phyloP scores from a whole-genome alignment of 2,329 filamentous ascomycete genomes.

The Fusarium lateritium region DNA sequence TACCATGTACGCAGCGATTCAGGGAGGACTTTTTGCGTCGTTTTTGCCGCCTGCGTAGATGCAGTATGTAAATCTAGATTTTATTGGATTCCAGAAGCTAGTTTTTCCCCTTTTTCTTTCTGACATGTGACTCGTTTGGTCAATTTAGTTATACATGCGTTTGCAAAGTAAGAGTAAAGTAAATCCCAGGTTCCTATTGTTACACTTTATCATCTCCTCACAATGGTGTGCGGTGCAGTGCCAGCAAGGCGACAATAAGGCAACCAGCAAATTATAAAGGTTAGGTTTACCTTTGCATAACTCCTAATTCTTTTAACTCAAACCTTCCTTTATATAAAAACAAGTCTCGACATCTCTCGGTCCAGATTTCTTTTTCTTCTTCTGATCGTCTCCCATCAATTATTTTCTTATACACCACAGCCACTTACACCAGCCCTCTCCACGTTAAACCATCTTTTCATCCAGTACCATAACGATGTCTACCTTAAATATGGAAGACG shows the following conservation, averaged over 20 bases:
- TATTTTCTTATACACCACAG: background rate
- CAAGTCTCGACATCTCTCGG: background rate
- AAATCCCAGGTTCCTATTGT: background rate
- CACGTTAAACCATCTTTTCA: background rate
- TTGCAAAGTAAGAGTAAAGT: background rate
- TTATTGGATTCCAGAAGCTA: background rate
- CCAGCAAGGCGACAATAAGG: background rate
- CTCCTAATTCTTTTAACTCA: background rate
- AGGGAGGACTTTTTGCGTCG: conserved; percentile 86
- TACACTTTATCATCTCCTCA: background rate
- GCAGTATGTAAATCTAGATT: background rate
- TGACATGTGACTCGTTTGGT: background rate
- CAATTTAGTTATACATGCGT: background rate
- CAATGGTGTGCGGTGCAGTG: background rate
- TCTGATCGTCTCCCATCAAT: background rate
- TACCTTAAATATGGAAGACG: background rate
- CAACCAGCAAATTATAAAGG: background rate
- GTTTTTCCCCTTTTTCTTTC: background rate
- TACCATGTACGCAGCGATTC: conserved; percentile 85
- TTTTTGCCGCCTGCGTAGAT: conserved; percentile 89
- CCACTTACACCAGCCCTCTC: background rate
- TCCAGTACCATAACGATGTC: background rate
- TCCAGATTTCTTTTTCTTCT: background rate
- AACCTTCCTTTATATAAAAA: background rate
- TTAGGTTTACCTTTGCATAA: background rate